Evolutionary conservation across 2,329 filamentous ascomycete genomes (phyloP), one percentile per base, ranked within the genome.

Genomic region (Immersiporthe knoxdaviesiana): DNA sequence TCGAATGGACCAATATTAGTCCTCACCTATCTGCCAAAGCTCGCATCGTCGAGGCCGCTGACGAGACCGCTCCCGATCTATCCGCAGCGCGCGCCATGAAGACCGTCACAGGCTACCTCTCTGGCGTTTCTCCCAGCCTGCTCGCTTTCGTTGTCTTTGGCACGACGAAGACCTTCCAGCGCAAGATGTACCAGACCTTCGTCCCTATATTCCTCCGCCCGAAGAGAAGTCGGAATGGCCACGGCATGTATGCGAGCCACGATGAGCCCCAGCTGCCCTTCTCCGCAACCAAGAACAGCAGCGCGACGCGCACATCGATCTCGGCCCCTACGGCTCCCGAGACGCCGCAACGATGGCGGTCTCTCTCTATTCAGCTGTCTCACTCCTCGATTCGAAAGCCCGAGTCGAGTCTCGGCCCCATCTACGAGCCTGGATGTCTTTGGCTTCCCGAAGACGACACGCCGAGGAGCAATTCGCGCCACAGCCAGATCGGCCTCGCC

Each of bases 41-140:
- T 10, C 54, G 60, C 16, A 84, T 75, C 63, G 71, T 81, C 76
- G 72, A 81, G 79, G 71, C 84, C 77, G 67, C 69, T 30, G n/a
- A 63, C 64, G 63, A 67, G n/a, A 41, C 58, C 35, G 65, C 59
- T 11, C 71, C 71, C 8, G 67, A 72, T 63, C 35, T 66, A 21
- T 68, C 64, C 32, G 27, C 44, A 35, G 39, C 52, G 10, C 69
- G 69, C 12, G 71, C 71, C 4, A 65, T 67, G 21, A 56, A 67
- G 37, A 70, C 66, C 56, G 68, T 72, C n/a, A 67, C 60, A 24
- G 68, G 68, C 32, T 77, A 76, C 50, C 70, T 77, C 6, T 75
- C 75, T 5, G 76, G 75, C 3, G 74, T 75, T 1, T 73, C 74
- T 2, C 70, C 74, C 32, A 73, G 74, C 59, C 65, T 75, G 18